These are phyloP conservation scores for Chrysoporthe puriensis DNA, from an alignment of 2,329 filamentous ascomycete genomes.

Conservation along the genomic window DNA sequence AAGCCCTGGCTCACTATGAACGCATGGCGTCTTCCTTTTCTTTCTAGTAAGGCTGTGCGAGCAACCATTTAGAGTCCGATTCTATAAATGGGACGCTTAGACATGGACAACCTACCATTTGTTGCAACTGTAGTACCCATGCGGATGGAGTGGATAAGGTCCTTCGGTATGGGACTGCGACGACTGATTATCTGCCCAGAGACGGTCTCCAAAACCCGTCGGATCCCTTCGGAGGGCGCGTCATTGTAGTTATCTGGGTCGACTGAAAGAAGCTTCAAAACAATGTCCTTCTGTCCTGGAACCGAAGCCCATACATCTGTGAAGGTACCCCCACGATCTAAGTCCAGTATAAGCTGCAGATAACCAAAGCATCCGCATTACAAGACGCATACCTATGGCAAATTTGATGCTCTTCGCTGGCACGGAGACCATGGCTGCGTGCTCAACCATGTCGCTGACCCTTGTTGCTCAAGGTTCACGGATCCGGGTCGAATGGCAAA, in stretches of 20 bases:
- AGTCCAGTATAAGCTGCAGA: background rate
- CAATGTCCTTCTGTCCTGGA: constrained; percentile 60
- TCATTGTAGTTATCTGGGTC: constrained; percentile 50
- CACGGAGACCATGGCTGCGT: background rate
- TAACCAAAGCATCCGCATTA: background rate
- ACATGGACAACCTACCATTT: constrained; percentile 7
- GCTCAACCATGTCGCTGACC: constrained; percentile 8
- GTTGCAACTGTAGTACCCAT: constrained; percentile 58
- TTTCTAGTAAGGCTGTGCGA: constrained; percentile 26
- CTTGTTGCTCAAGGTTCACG: constrained; percentile 5
- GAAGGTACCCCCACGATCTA: constrained; percentile 27
- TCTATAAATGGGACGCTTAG: too few relatives aligned
- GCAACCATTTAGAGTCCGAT: background rate
- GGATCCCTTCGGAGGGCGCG: constrained; percentile 42
- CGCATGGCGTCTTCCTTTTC: constrained; percentile 29
- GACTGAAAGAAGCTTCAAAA: constrained; percentile 50
- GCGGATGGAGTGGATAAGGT: constrained; percentile 36
- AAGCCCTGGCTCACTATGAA: constrained; percentile 30
- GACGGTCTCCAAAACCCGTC: constrained; percentile 19
- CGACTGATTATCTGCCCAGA: constrained; percentile 16
- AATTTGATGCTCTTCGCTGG: constrained; percentile 24
- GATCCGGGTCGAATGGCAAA: background rate
- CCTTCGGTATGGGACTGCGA: constrained; percentile 17
- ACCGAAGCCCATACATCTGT: constrained; percentile 27
- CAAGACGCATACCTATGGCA: constrained; percentile 17